Conservation (phyloP, 2,329 filamentous ascomycete species). For the Huntiella decipiens region DNA sequence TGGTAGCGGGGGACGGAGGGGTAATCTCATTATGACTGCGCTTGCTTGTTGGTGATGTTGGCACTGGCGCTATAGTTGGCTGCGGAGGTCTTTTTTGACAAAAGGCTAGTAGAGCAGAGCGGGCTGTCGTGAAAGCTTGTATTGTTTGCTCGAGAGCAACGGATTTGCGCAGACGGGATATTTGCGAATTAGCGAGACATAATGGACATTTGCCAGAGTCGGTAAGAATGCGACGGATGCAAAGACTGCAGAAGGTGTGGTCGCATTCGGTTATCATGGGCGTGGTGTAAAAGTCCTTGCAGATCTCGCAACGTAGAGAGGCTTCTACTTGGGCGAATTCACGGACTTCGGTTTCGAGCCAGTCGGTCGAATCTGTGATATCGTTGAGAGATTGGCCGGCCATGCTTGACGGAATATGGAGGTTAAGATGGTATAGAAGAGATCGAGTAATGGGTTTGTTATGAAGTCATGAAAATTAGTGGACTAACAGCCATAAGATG, state of each 20-base stretch:
- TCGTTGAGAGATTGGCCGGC: constrained; percentile 20
- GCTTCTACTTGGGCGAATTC: constrained; percentile 56
- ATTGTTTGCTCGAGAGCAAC: constrained; percentile 73
- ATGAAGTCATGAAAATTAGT: neutral
- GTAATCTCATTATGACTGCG: constrained; percentile 25
- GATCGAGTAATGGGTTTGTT: neutral
- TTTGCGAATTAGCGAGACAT: constrained; percentile 63
- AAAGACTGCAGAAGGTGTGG: constrained; percentile 92
- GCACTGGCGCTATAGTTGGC: constrained; percentile 34
- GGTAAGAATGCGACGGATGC: constrained; percentile 71
- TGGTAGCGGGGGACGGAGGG: constrained; percentile 12
- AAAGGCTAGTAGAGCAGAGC: constrained; percentile 42
- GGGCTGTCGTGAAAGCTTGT: constrained; percentile 50
- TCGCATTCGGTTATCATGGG: constrained; percentile 90
- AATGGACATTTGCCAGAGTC: constrained; percentile 74
- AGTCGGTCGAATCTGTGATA: constrained; percentile 67
- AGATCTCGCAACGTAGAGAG: constrained; percentile 82
- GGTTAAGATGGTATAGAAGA: neutral
- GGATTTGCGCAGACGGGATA: constrained; percentile 68
- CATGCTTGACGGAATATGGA: constrained; percentile 14
- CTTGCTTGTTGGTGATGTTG: constrained; percentile 47
- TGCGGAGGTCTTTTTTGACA: constrained; percentile 44
- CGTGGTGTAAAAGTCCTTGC: constrained; percentile 91
- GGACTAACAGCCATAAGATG: no score
- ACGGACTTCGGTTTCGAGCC: constrained; percentile 51